A percentile compares a stretch with the other conserved stretches of the same genome.
Conservation (phyloP, 805 yeast genomes). For the Candida namnaoensis region DNA sequence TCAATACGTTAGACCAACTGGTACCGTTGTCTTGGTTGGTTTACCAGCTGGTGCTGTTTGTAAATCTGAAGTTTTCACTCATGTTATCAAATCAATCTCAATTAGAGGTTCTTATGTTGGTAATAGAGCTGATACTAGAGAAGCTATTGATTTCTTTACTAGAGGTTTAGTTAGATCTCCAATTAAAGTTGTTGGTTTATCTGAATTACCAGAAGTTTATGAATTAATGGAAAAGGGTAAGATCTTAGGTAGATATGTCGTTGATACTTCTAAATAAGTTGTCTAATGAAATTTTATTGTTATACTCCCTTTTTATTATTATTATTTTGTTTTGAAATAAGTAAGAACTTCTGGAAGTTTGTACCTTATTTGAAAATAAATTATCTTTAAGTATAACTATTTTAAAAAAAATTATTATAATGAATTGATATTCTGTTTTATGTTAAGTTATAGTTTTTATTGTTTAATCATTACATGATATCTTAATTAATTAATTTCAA, state of each 20-base stretch:
- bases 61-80: constrained; percentile 59
- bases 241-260: constrained; percentile 83
- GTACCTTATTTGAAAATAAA: too few relatives aligned
- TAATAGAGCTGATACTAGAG: constrained; percentile 79
- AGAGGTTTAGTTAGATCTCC: constrained; percentile 69
- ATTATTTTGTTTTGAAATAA: too few relatives aligned
- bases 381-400: too few relatives aligned
- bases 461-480: too few relatives aligned
- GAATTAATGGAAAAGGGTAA: constrained; percentile 76
- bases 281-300: not conserved
- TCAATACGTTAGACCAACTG: constrained; percentile 54
- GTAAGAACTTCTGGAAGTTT: too few relatives aligned
- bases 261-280: constrained; percentile 58
- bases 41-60: constrained; percentile 75
- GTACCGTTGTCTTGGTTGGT: constrained; percentile 67
- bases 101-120: constrained; percentile 85
- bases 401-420: too few relatives aligned
- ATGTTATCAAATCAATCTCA: constrained; percentile 64
- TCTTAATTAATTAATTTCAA: too few relatives aligned
- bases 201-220: constrained; percentile 61
- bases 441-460: too few relatives aligned
- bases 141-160: constrained; percentile 67
- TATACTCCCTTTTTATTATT: too few relatives aligned
- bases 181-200: constrained; percentile 67
- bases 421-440: too few relatives aligned